Evolutionary conservation across 139 green algal species (phyloP), one percentile per base, ranked within the genome.

Genomic region (Picochlorum sp.): DNA sequence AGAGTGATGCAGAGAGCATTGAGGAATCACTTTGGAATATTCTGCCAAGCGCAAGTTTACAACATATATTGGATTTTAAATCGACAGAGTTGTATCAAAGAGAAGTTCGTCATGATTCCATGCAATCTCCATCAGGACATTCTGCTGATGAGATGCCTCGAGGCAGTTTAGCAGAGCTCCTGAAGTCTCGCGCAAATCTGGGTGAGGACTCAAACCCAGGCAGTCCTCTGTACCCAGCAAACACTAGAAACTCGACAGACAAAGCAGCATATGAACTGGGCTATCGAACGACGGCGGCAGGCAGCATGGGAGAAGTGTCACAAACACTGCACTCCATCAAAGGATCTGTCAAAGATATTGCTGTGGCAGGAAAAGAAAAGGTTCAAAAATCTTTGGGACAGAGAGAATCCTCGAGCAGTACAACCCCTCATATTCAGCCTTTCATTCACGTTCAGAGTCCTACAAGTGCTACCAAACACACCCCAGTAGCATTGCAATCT

Each of bases 301-400:
- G 51, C 11, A 21, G 47, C 16, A 20, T 54, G n/a, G n/a, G n/a
- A 9, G 51, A 59, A 34, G 51, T 59, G 26, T 13, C 51, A 34
- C 6, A 31, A 34, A 59, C 28, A 1, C 61, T 77, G 15, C 64
- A 72, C 30, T 64, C 56, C 20, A 28, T 77, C 14, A 49, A 58
- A 14, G 70, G 64, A 2, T 56, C 70, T 6, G 49, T 77, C 20
- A 54, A 21, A 20, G 47, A 54, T 6, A 24, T 66, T 21, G 69
- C 69, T 6, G 30, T 45, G 4, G 69, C 23, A 47, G 60, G 69
- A 45, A 70, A 68, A 54, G 57, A 57, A 37, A 55, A 76, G 45
- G 45, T 76, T 31, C 47, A 57, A 2, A 58, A 34, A 51, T 41
- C 34, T 14, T 11, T 41, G 7, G 34, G 34, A 14, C 34, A 41